phyloP scores from a whole-genome alignment of 768 basidiomycete species.

The Favolaschia claudopus region DNA sequence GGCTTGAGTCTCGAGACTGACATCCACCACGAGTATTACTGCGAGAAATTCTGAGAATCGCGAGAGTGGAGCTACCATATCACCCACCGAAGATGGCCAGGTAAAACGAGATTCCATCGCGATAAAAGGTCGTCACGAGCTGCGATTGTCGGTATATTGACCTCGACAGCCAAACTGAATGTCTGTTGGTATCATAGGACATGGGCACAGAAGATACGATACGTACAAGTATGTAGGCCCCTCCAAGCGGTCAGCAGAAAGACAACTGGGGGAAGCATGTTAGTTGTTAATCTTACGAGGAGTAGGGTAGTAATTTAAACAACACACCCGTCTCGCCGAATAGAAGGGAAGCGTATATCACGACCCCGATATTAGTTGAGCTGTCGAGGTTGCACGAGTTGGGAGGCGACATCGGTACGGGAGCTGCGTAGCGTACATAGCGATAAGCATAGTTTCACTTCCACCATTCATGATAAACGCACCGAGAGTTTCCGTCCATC shows the following conservation, averaged over 20 bases:
- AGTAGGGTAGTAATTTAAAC: not conserved
- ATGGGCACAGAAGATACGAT: too few relatives aligned
- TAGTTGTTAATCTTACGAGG: not conserved
- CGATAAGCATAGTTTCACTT: too few relatives aligned
- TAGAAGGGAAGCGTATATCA: not conserved
- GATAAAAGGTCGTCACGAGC: constrained; percentile 13
- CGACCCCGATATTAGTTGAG: not conserved
- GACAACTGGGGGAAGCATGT: constrained; percentile 7
- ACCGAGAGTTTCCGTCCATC: constrained; percentile 7
- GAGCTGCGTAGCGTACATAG: too few relatives aligned
- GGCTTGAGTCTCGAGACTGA: not conserved
- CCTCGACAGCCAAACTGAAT: constrained; percentile 8
- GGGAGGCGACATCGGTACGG: not conserved
- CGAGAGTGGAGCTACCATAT: too few relatives aligned
- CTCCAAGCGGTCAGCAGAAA: constrained; percentile 13
- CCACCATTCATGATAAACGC: too few relatives aligned
- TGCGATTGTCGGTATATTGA: constrained; percentile 3
- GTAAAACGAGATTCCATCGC: constrained; percentile 11
- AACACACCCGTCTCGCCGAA: constrained; percentile 7
- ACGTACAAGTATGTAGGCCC: constrained; percentile 11
- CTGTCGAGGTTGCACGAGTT: constrained; percentile 15
- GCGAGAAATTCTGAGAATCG: not conserved
- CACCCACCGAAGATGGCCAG: constrained; percentile 6
- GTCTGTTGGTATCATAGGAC: too few relatives aligned
- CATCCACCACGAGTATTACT: constrained; percentile 6